Base-by-base conservation (phyloP, 306 rosid genomes). In the Ziziphus jujuba region DNA sequence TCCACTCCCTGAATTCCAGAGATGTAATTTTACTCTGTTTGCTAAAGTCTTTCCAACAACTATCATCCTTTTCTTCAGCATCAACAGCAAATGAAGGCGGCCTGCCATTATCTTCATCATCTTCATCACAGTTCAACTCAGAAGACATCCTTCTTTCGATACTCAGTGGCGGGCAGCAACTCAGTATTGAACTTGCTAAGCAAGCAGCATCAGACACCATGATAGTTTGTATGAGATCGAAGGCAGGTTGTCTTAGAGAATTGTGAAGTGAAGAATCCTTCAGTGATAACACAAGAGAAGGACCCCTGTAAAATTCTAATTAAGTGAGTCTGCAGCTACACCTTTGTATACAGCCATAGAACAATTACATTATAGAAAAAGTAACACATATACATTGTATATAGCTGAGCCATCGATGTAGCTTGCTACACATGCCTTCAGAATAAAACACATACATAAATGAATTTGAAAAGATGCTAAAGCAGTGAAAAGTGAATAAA, bases 211-310 rank as follows among this genome's bases (percentile, higher is more conserved):
- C 98, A 58, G 97, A 92, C 50, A 90, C 84, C 36, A 92, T 72
- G 59, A 92, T 83, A 73, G 87, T 76, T 79, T 87, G 90, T 68
- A 90, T 80, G 70, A 92, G 97, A 81, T 92, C 98, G 76, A 92
- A 90, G 22, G 98, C 98, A 66, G 98, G 98, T 77, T 90, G 96
- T 74, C 98, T 87, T 43, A 92, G 69, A 67, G 98, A 92, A 82
- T 67, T 84, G 81, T 92, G 98, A 58, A 92, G 97, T 11, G 87
- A 92, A 56, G 83, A 83, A 79, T 92, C 98, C 86, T 88, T 92
- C 86, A 92, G 74, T 66, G 98, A 90, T 71, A 85, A 84, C 77
- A 90, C 91, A 53, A 92, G 97, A 40, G 88, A 72, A 80, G 98
- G 98, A 67, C 91, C 98, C 98, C 98, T 92, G 86, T 72, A 76